Base-by-base conservation (phyloP, 495 filamentous ascomycete genomes). In the Penicillium nucicola region DNA sequence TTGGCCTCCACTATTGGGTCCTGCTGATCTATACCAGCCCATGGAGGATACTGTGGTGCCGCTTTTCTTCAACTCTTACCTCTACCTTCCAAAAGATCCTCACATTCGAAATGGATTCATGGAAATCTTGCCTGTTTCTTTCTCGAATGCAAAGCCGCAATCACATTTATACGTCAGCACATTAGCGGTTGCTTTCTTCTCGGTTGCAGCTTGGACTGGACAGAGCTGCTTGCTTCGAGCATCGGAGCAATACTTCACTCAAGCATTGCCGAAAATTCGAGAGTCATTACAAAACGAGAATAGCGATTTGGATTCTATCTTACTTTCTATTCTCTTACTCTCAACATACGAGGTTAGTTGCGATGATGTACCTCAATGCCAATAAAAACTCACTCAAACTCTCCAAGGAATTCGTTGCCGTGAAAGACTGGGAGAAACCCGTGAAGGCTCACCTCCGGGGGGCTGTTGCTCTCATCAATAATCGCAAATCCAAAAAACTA, bases 301-400 rank as follows among this genome's bases (percentile, higher is more conserved):
- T 34, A 70, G 72, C 39, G 63, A 69, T 50, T 65, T 77, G 17
- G 80, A 87, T 50, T 69, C 75, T 33, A 80, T 81, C 11, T 60
- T 89, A n/a, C 78, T 82, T 22, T 72, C 83, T 0, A 77, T 87
- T 18, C 64, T 89, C 33, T 57, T 86, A 22, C 66, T 87, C 36
- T 81, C 79, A 0, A 75, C 82, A n/a, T 88, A 82, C 48, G 84
- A 88, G 75, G 82, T 84, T 55, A 34, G 68, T 28, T 8, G 10
- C 7, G 15, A 19, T 2, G 3, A 22, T 20, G n/a, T 65, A n/a
- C n/a, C n/a, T n/a, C n/a, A n/a, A n/a, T 13, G 33, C 17, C 13
- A 12, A 19, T 23, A 9, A 22, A 5, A 22, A 19, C 23, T 1
- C 23, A 34, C 15, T 50, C 18, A 36, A 19, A n/a, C 33, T 9